These are phyloP conservation scores for Dissoconium aciculare DNA, from an alignment of 2,329 filamentous ascomycete genomes.

Conservation along the genomic window DNA sequence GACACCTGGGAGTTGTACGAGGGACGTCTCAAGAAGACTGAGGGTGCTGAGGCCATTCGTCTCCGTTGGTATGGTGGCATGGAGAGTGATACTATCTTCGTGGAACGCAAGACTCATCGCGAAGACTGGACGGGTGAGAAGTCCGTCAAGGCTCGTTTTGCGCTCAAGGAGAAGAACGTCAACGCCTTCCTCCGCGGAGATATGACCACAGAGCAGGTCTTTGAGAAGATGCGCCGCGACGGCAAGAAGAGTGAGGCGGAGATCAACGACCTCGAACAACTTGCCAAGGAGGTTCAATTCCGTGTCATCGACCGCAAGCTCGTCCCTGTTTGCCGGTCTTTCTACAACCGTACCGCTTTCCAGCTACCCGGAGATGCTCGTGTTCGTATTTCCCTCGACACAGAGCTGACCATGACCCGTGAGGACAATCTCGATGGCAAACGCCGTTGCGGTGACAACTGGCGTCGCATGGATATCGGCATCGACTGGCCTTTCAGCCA, in stretches of 20 bases:
- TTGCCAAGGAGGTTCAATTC: constrained; percentile 88
- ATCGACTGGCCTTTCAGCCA: constrained; percentile 92
- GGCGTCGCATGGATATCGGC: constrained; percentile 93
- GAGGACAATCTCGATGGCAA: constrained; percentile 87
- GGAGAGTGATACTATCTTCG: constrained; percentile 87
- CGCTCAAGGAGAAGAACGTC: constrained; percentile 92
- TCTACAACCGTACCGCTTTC: constrained; percentile 97
- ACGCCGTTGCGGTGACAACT: constrained; percentile 67
- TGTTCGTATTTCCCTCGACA: constrained; percentile 92
- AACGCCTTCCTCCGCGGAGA: constrained; percentile 78
- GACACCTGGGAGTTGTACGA: constrained; percentile 89
- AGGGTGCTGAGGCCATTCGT: constrained; percentile 91
- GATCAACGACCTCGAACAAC: constrained; percentile 76
- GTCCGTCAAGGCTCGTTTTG: constrained; percentile 93
- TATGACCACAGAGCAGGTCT: constrained; percentile 72
- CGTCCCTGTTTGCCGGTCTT: constrained; percentile 78
- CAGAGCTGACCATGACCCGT: constrained; percentile 83
- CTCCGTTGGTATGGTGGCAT: constrained; percentile 96
- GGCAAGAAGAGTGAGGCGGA: constrained; percentile 87
- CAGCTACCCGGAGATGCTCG: constrained; percentile 91
- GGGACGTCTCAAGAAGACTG: constrained; percentile 90
- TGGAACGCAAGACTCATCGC: constrained; percentile 93
- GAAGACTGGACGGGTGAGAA: constrained; percentile 99
- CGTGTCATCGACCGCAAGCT: constrained; percentile 77
- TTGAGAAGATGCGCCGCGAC: constrained; percentile 90